A percentile compares a stretch with the other conserved stretches of the same genome.
Evolutionary conservation across 1,284 basidiomycete species (phyloP).

Genomic region (Pterula multifida): DNA sequence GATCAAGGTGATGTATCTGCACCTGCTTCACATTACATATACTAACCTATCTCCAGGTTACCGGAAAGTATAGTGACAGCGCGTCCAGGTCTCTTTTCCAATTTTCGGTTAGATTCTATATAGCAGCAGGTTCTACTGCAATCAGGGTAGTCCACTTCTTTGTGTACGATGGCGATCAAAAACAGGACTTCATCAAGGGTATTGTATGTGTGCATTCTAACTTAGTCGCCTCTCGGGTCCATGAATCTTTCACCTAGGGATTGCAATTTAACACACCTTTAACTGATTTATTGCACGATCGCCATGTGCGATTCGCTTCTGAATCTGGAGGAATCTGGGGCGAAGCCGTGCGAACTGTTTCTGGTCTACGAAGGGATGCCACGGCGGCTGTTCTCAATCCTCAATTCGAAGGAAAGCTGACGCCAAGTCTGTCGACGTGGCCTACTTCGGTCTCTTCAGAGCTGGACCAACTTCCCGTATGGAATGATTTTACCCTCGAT

Average conservation of each 20-base stretch:
- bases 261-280: constrained; percentile 24
- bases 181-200: constrained; percentile 29
- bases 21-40: not conserved
- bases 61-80: constrained; percentile 24
- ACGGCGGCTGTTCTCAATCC: constrained; percentile 25
- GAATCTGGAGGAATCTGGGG: constrained; percentile 27
- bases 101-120: constrained; percentile 26
- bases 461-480: constrained; percentile 21
- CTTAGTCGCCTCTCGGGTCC: not conserved
- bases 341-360: constrained; percentile 25
- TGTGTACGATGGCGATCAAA: constrained; percentile 28
- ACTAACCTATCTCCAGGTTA: constrained; percentile 17
- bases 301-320: constrained; percentile 26
- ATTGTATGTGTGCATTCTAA: constrained; percentile 15
- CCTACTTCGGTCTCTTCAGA: constrained; percentile 23
- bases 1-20: constrained; percentile 19
- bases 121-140: constrained; percentile 23
- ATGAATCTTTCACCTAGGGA: constrained; percentile 14
- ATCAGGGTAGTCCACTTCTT: constrained; percentile 28
- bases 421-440: constrained; percentile 25
- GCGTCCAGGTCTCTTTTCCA: constrained; percentile 24
- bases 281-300: constrained; percentile 24
- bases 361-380: constrained; percentile 28
- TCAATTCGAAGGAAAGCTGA: constrained; percentile 26
- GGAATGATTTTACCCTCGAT: constrained; percentile 26